Conservation (phyloP, 768 basidiomycete genomes). For the Gloeopeniophorella convolvens region DNA sequence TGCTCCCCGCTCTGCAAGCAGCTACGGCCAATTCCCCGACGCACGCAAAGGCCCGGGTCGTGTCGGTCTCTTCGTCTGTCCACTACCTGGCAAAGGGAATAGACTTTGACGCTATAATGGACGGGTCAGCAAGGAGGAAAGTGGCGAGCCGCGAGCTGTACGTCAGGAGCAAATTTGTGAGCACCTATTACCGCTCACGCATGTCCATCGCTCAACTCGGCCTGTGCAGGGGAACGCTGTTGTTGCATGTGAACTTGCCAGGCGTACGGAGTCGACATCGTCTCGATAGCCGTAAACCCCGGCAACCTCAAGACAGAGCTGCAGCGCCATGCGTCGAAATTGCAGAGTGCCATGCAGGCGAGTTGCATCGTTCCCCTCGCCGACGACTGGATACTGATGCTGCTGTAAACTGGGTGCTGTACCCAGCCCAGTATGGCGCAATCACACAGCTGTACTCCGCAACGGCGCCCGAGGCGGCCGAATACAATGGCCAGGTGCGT, state of each 20-base stretch:
- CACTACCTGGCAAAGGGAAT: slow-evolving; percentile 30
- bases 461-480: slow-evolving; percentile 34
- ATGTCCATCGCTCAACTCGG: background rate
- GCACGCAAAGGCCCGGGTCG: slow-evolving; percentile 37
- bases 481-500: slow-evolving; percentile 39
- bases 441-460: slow-evolving; percentile 41
- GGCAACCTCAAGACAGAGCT: slow-evolving; percentile 13
- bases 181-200: slow-evolving; percentile 10
- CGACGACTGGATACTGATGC: no score
- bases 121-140: slow-evolving; percentile 23
- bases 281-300: slow-evolving; percentile 41
- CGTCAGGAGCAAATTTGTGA: slow-evolving; percentile 40
- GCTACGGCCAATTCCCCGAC: slow-evolving; percentile 36
- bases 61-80: slow-evolving; percentile 40
- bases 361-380: background rate
- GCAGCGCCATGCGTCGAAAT: slow-evolving; percentile 2
- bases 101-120: slow-evolving; percentile 34
- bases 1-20: slow-evolving; percentile 41
- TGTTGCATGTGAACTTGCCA: slow-evolving; percentile 38
- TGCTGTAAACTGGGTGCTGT: background rate
- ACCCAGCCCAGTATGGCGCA: slow-evolving; percentile 28
- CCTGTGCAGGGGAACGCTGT: slow-evolving; percentile 37
- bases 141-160: slow-evolving; percentile 18
- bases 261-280: slow-evolving; percentile 40
- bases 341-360: background rate